Base-by-base conservation (phyloP, 2,329 filamentous ascomycete genomes). In the Fusarium circinatum region DNA sequence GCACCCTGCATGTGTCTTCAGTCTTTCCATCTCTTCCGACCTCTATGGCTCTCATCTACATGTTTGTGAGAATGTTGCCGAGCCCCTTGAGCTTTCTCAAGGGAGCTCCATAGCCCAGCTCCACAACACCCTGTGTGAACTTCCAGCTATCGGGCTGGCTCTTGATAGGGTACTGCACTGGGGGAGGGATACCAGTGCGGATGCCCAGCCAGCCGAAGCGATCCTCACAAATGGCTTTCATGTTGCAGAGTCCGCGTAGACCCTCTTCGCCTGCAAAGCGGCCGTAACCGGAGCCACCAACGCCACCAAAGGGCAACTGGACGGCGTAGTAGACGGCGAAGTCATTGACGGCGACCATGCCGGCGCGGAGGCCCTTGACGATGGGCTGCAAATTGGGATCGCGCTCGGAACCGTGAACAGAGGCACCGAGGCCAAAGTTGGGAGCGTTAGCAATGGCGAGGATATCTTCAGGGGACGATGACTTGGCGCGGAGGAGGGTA, bases 291-390 rank as follows among this genome's bases (percentile, higher is more conserved):
- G 93, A 97, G 2, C 95, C 96, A 65, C 90, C 91, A n/a, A 94
- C 91, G 61, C 95, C 96, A 42, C 96, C 96, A 82, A 99, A 99
- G 1, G 96, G 96, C 44, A 99, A 85, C 83, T 98, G 95, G 13
- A 97, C 95, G 59, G 96, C 94, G 80, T 99, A 99, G 82, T 91
- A 98, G 34, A 91, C 92, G 26, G 92, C 96, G 79, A 99, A 99
- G 84, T 99, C 96, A 81, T 99, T 99, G 76, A 99, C 90, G 30
- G 94, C 91, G 1, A 98, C 94, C 93, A 98, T 98, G 49, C 96
- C 96, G 1, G 93, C 91, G 71, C 92, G 90, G 58, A 98, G 87
- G 30, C 90, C 89, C 26, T 83, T 83, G 4, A 96, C 90, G 34
- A 97, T 90, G 22, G 85, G 85, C 22, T 88, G 83, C 3, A 98